Base-by-base conservation (phyloP, 1,139 yeast species). In the Hemisphaericaspora xylofermentans region DNA sequence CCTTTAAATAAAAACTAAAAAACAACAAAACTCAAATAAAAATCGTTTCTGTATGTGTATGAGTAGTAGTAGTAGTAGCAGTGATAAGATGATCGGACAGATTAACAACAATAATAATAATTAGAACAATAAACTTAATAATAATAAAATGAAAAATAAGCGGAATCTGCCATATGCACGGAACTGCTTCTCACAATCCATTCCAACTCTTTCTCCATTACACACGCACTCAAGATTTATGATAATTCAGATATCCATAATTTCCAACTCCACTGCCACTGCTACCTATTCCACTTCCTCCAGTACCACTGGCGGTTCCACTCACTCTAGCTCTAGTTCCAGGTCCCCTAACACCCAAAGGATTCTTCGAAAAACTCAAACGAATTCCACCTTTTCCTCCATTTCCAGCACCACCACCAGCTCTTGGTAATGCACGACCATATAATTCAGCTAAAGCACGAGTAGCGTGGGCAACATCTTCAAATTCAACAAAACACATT, bases 401-500 rank as follows among this genome's bases (percentile, higher is more conserved):
- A 12, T 93, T 91, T 50, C 85, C 86, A 43, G 78, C 74, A 12
- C 85, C 86, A 14, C 74, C 74, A 39, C 73, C 72, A 3, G 85
- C 76, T 50, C 91, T 68, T 18, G 89, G 89, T 53, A 85, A 70
- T 8, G 87, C 82, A 51, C 93, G 76, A 13, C 98, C 98, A 59
- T 93, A 93, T 42, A 93, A 69, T 63, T 89, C 96, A 28, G 95
- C 96, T 49, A 93, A 73, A 0, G 98, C 97, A 52, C 89, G 74
- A 1, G 98, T 89, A 3, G 98, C 98, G 62, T 80, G 88, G 1
- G 87, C 84, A 38, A 93, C 96, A 61, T 91, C 97, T 53, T 93
- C 98, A 70, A 93, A 93, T 67, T 93, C 98, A 43, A 93, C 98
- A 74, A 93, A 93, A 64, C 98, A 93, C 98, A 93, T 93, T 41